Evolutionary conservation across 371 early-diverging fungal species (phyloP), one percentile per base, ranked within the genome.

Genomic region (Rozella allomycis): DNA sequence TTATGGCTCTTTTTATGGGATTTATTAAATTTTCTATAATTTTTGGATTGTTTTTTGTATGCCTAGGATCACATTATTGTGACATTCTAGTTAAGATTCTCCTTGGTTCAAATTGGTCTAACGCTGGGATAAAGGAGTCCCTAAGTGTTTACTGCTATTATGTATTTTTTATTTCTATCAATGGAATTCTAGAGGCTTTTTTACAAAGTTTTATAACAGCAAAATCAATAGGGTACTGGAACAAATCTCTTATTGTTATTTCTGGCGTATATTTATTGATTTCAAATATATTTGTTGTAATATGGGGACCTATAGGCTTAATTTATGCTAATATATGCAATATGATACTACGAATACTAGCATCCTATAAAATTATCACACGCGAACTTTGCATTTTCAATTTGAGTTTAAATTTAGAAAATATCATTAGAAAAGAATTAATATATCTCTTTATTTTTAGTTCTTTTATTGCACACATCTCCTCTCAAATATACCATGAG

Each of bases 171-270:
- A 75, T 91, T 78, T 90, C 84, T 10, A 39, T 86, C 28, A 94
- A 94, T 44, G 94, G 94, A 1, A 72, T 91, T 29, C 72, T 81
- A 0, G 94, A 94, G 49, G 81, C 78, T 0, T 90, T 85, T 43
- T 68, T 86, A 11, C 84, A 83, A 37, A 76, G 80, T 2, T 76
- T 81, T 2, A 87, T 77, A 0, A 52, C 63, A 4, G 52, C 62
- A 26, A 39, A 44, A 48, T 5, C 31, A 41, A 14, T 56, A 78
- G 21, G 80, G 70, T 36, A 46, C 55, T 20, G 71, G 64, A 54
- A 76, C 88, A 79, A 52, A 71, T 9, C 49, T 40, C 0, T 80
- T 81, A 45, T 78, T 83, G 13, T 57, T 49, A 0, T 60, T 64
- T 6, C 88, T 83, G 43, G 64, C 74, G 32, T 19, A 43, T 2